phyloP scores from a whole-genome alignment of 805 yeast species.

The Saturnispora ahearnii region DNA sequence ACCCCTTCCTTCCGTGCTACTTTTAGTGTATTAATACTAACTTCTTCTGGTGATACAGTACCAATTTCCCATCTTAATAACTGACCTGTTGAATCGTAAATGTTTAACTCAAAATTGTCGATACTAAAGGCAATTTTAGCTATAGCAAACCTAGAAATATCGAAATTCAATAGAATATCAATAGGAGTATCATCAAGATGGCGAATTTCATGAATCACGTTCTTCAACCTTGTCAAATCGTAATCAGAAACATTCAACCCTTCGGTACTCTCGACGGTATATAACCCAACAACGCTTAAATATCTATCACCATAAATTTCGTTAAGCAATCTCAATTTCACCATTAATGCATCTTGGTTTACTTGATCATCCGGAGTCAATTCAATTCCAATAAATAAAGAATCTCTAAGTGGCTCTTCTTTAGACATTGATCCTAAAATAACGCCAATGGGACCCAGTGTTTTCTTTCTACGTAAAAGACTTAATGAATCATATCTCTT shows the following conservation, averaged over 20 bases:
- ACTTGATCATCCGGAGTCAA: conserved; percentile 1
- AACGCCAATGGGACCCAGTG: conserved; percentile 2
- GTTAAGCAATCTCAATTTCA: conserved; percentile 13
- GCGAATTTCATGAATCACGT: neutral
- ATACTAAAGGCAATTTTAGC: neutral
- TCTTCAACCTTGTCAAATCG: neutral
- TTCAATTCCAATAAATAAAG: conserved; percentile 10
- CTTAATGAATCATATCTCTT: neutral
- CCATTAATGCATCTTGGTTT: neutral
- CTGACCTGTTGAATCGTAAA: neutral
- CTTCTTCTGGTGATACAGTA: conserved; percentile 1
- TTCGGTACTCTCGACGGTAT: conserved; percentile 5
- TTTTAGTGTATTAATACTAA: neutral
- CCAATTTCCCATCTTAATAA: neutral
- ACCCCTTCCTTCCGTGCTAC: neutral
- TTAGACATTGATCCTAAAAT: conserved; percentile 9
- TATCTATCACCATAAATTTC: conserved; percentile 18
- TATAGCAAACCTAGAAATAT: neutral
- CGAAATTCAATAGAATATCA: neutral
- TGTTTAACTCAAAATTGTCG: neutral
- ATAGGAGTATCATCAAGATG: neutral
- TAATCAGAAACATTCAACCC: neutral
- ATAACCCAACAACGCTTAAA: conserved; percentile 21
- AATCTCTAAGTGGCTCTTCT: neutral
- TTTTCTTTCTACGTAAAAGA: too few species aligned